A percentile compares a stretch with the other conserved stretches of the same genome.
Evolutionary conservation across 352 stramenopile species (phyloP).

Genomic region (Pelagophyceae sp.): DNA sequence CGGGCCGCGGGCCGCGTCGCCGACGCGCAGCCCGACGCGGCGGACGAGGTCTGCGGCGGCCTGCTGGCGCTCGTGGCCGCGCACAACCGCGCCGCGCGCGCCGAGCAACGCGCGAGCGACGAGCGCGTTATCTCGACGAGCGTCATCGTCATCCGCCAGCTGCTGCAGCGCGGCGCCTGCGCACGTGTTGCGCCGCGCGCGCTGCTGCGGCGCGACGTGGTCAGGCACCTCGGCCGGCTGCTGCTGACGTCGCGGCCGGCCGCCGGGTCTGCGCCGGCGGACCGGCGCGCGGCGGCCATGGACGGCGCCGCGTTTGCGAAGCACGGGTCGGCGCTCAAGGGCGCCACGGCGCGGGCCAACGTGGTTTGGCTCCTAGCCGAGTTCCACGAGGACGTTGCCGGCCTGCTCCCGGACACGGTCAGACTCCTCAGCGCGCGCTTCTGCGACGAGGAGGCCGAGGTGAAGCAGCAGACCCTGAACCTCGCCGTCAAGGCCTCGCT

Average conservation of each 20-base stretch:
- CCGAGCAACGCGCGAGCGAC: constrained; percentile 57
- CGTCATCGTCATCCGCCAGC: constrained; percentile 84
- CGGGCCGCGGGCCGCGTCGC: constrained; percentile 79
- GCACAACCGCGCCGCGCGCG: constrained; percentile 35
- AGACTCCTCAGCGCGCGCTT: constrained; percentile 73
- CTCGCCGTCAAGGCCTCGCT: constrained; percentile 74
- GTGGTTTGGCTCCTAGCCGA: constrained; percentile 84
- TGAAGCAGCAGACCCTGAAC: constrained; percentile 78
- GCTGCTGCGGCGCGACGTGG: constrained; percentile 46
- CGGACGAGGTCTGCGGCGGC: constrained; percentile 72
- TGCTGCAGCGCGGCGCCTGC: constrained; percentile 70
- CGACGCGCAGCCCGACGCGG: constrained; percentile 48
- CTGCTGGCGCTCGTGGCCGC: constrained; percentile 64
- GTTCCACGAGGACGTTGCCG: constrained; percentile 53
- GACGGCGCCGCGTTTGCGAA: constrained; percentile 29
- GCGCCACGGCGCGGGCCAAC: constrained; percentile 55
- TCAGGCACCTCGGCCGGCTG: constrained; percentile 36
- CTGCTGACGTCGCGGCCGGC: constrained; percentile 14
- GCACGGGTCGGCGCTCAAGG: not conserved
- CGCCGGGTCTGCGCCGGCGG: constrained; percentile 17
- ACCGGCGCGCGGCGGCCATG: constrained; percentile 11
- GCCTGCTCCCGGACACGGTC: constrained; percentile 64
- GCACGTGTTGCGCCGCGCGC: constrained; percentile 38
- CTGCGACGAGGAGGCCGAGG: constrained; percentile 67
- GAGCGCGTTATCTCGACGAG: constrained; percentile 82